A percentile compares a stretch with the other conserved stretches of the same genome.
These are phyloP conservation scores for Cystobasidium ongulense DNA, from an alignment of 768 basidiomycete species.

Conservation along the genomic window DNA sequence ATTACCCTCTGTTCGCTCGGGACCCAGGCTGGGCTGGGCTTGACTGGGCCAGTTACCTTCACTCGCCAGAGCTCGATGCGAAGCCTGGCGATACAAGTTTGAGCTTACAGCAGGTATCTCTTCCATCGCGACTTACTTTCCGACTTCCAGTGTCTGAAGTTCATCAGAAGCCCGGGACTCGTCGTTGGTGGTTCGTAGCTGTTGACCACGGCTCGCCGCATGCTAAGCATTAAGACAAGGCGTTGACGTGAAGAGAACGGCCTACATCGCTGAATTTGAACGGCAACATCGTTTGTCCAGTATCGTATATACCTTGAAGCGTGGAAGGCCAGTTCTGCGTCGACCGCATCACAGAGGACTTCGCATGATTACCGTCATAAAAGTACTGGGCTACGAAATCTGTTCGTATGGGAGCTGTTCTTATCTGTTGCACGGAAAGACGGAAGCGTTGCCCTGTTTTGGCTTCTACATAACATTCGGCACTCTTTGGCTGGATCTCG, in stretches of 20 bases:
- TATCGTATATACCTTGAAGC: neutral
- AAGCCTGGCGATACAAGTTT: neutral
- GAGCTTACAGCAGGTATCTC: neutral
- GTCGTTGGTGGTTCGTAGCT: slow-evolving; percentile 6
- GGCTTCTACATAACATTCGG: neutral
- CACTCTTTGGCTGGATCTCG: neutral
- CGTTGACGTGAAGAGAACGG: neutral
- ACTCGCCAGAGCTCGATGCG: neutral
- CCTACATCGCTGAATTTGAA: neutral
- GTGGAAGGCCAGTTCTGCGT: neutral
- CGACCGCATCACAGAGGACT: neutral
- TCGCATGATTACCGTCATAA: neutral
- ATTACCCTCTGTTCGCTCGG: neutral
- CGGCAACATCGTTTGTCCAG: neutral
- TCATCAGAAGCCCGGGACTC: neutral
- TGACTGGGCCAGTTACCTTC: neutral
- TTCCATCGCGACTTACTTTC: neutral
- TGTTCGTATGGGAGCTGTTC: neutral
- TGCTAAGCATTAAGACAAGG: neutral
- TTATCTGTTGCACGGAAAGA: neutral
- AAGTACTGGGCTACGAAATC: neutral
- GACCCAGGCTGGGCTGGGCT: neutral
- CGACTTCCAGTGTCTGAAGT: neutral
- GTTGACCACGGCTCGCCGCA: neutral
- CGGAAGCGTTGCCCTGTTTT: neutral